A percentile compares a stretch with the other conserved stretches of the same genome.
phyloP scores from a whole-genome alignment of 2,329 filamentous ascomycete genomes.

The Colletotrichum orbiculare region DNA sequence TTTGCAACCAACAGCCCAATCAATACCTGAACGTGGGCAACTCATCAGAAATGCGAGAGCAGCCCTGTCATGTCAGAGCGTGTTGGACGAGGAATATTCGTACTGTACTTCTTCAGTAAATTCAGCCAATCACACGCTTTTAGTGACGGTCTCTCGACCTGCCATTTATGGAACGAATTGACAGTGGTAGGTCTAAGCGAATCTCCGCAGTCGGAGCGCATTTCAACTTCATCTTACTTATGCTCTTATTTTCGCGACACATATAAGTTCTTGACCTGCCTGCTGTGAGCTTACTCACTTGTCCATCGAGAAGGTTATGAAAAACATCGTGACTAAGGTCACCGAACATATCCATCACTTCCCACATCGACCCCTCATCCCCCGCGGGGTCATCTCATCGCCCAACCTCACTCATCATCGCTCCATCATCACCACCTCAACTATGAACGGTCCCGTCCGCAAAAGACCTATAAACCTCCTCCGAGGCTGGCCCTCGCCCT shows the following conservation, averaged over 20 bases:
- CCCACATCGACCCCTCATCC: slow-evolving; percentile 21
- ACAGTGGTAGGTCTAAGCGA: background rate
- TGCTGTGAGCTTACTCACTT: background rate
- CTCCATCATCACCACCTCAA: background rate
- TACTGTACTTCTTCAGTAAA: no score
- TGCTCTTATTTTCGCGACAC: background rate
- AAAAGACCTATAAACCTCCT: slow-evolving; percentile 70
- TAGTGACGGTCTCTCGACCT: no score
- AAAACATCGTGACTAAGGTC: slow-evolving; percentile 7
- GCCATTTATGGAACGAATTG: no score
- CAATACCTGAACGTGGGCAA: no score
- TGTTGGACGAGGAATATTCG: no score
- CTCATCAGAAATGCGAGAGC: background rate
- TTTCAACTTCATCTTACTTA: slow-evolving; percentile 17
- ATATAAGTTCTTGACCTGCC: background rate
- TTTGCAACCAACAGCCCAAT: no score
- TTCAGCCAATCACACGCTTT: no score
- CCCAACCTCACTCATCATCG: background rate
- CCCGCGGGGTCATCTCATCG: background rate
- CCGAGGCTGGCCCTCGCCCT: slow-evolving; percentile 73
- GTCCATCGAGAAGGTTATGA: slow-evolving; percentile 13
- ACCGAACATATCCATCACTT: slow-evolving; percentile 5
- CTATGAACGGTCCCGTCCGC: slow-evolving; percentile 27
- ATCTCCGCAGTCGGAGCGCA: slow-evolving; percentile 31
- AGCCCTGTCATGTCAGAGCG: no score